Evolutionary conservation across 2,329 filamentous ascomycete species (phyloP).

Genomic region (Leptographium wingfieldii): DNA sequence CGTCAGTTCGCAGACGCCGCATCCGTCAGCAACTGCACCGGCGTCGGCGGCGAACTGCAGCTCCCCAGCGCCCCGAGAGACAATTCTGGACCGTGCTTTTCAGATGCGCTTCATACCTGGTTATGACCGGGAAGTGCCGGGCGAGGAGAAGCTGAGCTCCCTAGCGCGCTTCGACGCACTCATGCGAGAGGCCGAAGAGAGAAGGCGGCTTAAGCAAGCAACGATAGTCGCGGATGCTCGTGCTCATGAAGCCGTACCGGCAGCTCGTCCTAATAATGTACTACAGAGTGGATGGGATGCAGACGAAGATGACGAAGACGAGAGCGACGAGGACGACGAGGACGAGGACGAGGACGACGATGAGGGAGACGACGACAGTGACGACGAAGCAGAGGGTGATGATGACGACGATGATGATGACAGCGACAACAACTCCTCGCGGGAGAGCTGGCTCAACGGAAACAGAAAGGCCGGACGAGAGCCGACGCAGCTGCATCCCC

Average conservation of each 20-base stretch:
- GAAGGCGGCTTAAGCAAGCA: conserved; percentile 24
- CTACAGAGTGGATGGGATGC: conserved; percentile 39
- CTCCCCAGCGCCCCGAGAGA: conserved; percentile 45
- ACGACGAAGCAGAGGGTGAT: conserved; percentile 11
- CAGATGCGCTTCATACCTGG: conserved; percentile 51
- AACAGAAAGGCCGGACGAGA: background rate
- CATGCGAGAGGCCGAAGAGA: conserved; percentile 48
- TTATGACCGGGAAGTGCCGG: conserved; percentile 38
- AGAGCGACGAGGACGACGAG: conserved; percentile 26
- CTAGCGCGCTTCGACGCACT: conserved; percentile 53
- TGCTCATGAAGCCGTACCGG: background rate
- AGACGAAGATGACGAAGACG: conserved; percentile 34
- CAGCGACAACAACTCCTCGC: conserved; percentile 9
- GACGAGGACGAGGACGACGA: conserved; percentile 10
- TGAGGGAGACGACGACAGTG: conserved; percentile 10
- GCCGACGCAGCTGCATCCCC: background rate
- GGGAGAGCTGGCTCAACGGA: background rate
- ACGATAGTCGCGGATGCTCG: conserved; percentile 18
- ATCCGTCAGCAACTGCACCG: conserved; percentile 12
- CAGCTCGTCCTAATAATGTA: conserved; percentile 11
- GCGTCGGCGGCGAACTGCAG: conserved; percentile 27
- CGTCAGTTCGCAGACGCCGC: conserved; percentile 34
- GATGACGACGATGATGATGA: conserved; percentile 19
- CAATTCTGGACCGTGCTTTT: conserved; percentile 55
- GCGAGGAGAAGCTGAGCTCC: conserved; percentile 51